A percentile compares a stretch with the other conserved stretches of the same genome.
Conservation (phyloP, 148 eudicot species). For the Vaccinium darrowii region DNA sequence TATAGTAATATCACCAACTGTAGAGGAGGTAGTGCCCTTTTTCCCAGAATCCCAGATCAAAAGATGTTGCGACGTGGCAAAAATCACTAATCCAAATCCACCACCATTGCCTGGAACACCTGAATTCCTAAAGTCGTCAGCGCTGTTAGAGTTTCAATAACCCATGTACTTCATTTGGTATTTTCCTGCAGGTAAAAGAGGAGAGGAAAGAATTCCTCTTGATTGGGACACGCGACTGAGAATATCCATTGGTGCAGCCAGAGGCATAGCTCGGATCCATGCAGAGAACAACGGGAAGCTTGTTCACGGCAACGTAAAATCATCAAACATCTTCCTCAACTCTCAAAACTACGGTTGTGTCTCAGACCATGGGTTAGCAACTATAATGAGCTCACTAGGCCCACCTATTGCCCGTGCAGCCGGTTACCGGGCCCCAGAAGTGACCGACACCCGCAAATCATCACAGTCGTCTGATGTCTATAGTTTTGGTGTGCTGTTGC, state of each 20-base stretch:
- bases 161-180: neutral
- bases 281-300: constrained; percentile 55
- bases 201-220: constrained; percentile 61
- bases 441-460: constrained; percentile 69
- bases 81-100: neutral
- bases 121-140: neutral
- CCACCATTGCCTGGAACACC: neutral
- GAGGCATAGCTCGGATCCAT: constrained; percentile 79
- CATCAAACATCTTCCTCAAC: constrained; percentile 81
- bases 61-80: neutral
- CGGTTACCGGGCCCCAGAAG: constrained; percentile 87
- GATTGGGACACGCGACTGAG: constrained; percentile 78
- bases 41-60: neutral
- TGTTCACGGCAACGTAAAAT: constrained; percentile 80
- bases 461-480: constrained; percentile 78
- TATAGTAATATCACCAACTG: neutral
- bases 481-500: constrained; percentile 81
- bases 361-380: constrained; percentile 69
- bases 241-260: constrained; percentile 72
- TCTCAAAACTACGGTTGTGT: constrained; percentile 54
- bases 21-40: neutral
- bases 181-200: constrained; percentile 54
- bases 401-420: constrained; percentile 78
- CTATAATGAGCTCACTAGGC: constrained; percentile 66
- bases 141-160: neutral